Evolutionary conservation across 192 early-diverging fungal genomes (phyloP).

Genomic region (Backusella psychrophila): DNA sequence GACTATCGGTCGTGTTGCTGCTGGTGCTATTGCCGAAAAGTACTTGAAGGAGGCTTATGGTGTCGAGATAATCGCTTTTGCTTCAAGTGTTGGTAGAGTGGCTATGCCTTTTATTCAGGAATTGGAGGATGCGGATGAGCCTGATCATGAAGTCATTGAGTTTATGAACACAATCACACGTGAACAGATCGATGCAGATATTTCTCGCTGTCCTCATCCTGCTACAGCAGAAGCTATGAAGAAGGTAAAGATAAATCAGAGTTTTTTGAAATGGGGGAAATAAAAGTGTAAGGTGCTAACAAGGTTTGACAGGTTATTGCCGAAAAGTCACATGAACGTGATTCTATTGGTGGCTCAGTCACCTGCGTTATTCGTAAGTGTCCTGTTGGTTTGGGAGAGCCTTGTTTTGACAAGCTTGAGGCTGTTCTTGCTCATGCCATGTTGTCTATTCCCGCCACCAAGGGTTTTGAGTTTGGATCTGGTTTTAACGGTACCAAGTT

Average conservation of each 20-base stretch:
- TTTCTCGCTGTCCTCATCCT: constrained; percentile 88
- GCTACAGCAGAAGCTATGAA: constrained; percentile 75
- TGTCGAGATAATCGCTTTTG: constrained; percentile 95
- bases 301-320: constrained; percentile 63
- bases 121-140: constrained; percentile 41
- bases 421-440: constrained; percentile 96
- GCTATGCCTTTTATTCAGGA: constrained; percentile 66
- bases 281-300: background rate
- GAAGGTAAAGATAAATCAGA: constrained; percentile 47
- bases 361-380: constrained; percentile 95
- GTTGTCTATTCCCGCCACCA: constrained; percentile 98
- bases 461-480: constrained; percentile 96
- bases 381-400: constrained; percentile 93
- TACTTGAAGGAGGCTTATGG: constrained; percentile 76
- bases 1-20: constrained; percentile 96
- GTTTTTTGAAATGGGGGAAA: background rate
- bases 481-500: constrained; percentile 89
- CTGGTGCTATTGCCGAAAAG: constrained; percentile 98
- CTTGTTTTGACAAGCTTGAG: constrained; percentile 98
- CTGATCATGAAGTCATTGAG: constrained; percentile 57
- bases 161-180: constrained; percentile 69
- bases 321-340: constrained; percentile 69
- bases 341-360: constrained; percentile 95
- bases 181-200: constrained; percentile 74
- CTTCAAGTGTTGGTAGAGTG: constrained; percentile 82